Conservation (phyloP, 1,139 yeast species). For the Blastobotrys raffinosifermentans region DNA sequence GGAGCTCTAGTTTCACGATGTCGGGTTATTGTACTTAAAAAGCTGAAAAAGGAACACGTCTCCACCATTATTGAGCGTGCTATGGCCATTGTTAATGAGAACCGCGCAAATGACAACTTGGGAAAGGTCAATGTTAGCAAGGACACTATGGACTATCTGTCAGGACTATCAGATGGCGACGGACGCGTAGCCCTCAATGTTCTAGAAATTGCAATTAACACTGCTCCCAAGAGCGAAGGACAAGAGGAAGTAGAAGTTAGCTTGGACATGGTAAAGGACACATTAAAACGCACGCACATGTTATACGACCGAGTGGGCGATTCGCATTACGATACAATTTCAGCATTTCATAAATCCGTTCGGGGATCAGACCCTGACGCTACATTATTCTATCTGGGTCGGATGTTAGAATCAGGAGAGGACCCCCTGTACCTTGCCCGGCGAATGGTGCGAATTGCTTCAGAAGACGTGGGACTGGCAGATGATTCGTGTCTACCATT, state of each 20-base stretch:
- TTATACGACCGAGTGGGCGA: constrained; percentile 87
- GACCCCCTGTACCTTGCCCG: constrained; percentile 90
- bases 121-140: constrained; percentile 45
- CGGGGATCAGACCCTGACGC: constrained; percentile 90
- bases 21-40: constrained; percentile 76
- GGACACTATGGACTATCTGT: constrained; percentile 62
- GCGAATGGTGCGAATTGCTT: constrained; percentile 86
- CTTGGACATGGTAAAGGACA: constrained; percentile 36
- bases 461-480: constrained; percentile 80
- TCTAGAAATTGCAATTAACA: constrained; percentile 46
- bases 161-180: constrained; percentile 81
- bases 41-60: constrained; percentile 51
- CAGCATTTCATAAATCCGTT: constrained; percentile 88
- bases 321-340: constrained; percentile 86
- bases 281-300: constrained; percentile 49
- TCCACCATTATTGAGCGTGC: constrained; percentile 58
- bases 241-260: constrained; percentile 8
- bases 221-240: constrained; percentile 5
- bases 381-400: constrained; percentile 73
- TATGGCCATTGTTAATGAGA: constrained; percentile 51
- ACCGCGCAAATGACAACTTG: constrained; percentile 39
- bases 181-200: constrained; percentile 78
- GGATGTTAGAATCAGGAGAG: constrained; percentile 90
- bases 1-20: constrained; percentile 85
- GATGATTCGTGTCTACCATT: constrained; percentile 84